These are phyloP conservation scores for Septoria linicola DNA, from an alignment of 2,329 filamentous ascomycete species.

Conservation along the genomic window DNA sequence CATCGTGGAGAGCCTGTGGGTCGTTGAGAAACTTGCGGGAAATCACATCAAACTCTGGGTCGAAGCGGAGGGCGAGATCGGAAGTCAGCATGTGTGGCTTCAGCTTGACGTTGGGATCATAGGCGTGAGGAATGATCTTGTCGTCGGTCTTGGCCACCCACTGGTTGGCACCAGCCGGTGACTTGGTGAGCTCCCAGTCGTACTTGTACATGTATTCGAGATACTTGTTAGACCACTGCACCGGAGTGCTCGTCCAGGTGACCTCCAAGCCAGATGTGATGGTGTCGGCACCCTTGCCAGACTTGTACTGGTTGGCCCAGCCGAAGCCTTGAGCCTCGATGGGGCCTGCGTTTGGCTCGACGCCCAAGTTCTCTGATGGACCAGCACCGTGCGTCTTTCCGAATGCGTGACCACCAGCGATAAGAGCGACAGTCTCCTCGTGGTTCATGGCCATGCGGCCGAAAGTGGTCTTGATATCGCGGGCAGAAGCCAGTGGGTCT, in stretches of 20 bases:
- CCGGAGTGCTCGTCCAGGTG: slow-evolving; percentile 73
- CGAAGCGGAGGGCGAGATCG: slow-evolving; percentile 69
- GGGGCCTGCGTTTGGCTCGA: slow-evolving; percentile 64
- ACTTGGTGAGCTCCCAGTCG: slow-evolving; percentile 75
- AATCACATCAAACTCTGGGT: slow-evolving; percentile 74
- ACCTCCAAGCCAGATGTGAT: slow-evolving; percentile 78
- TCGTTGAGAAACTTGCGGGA: slow-evolving; percentile 67
- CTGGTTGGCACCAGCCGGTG: slow-evolving; percentile 72
- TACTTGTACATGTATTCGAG: slow-evolving; percentile 75
- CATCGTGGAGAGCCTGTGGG: slow-evolving; percentile 66
- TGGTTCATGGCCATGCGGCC: slow-evolving; percentile 81
- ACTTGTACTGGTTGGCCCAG: slow-evolving; percentile 64
- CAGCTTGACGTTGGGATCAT: slow-evolving; percentile 68
- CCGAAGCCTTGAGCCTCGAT: slow-evolving; percentile 70
- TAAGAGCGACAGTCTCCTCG: slow-evolving; percentile 76
- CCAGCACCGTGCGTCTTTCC: slow-evolving; percentile 79
- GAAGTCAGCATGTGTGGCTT: slow-evolving; percentile 74
- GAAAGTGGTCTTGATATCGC: slow-evolving; percentile 73
- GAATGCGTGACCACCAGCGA: slow-evolving; percentile 75
- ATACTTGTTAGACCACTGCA: slow-evolving; percentile 73
- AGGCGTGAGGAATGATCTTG: slow-evolving; percentile 68
- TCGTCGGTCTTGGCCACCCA: slow-evolving; percentile 71
- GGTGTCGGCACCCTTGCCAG: slow-evolving; percentile 68
- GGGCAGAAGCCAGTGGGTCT: slow-evolving; percentile 66
- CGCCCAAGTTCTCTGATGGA: slow-evolving; percentile 61